Conservation (phyloP, 139 green algal genomes). For the Chlamydomonas urium region DNA sequence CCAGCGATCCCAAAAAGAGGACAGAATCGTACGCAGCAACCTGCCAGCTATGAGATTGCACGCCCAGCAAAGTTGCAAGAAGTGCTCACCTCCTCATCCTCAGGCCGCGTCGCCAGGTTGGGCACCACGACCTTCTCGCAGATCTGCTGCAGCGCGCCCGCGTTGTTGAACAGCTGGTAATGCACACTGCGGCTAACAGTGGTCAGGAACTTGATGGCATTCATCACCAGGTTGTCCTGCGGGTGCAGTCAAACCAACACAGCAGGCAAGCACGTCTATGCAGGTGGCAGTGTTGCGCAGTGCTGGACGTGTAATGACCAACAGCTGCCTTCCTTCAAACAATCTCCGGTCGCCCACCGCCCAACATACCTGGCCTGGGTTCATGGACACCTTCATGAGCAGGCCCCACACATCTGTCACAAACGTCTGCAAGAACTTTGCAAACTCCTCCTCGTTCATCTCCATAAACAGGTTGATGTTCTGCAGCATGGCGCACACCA, state of each 20-base stretch:
- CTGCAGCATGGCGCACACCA: slow-evolving; percentile 20
- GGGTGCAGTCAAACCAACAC: no score
- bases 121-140: slow-evolving; percentile 73
- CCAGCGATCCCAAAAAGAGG: no score
- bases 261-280: no score
- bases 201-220: slow-evolving; percentile 75
- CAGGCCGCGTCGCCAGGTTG: slow-evolving; percentile 49
- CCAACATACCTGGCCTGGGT: slow-evolving; percentile 57
- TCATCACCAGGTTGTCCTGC: slow-evolving; percentile 87
- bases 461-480: slow-evolving; percentile 73
- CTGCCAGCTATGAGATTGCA: no score
- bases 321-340: no score
- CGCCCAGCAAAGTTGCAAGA: no score
- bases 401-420: slow-evolving; percentile 83
- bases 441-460: slow-evolving; percentile 96
- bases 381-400: slow-evolving; percentile 57
- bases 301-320: no score
- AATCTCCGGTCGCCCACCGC: no score
- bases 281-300: no score
- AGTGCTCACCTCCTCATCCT: slow-evolving; percentile 36
- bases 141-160: slow-evolving; percentile 18
- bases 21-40: no score
- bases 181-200: slow-evolving; percentile 83
- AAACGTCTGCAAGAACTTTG: slow-evolving; percentile 77
- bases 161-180: slow-evolving; percentile 71